Evolutionary conservation across 441 rosid genomes (phyloP).

Genomic region (Daphne laureola): DNA sequence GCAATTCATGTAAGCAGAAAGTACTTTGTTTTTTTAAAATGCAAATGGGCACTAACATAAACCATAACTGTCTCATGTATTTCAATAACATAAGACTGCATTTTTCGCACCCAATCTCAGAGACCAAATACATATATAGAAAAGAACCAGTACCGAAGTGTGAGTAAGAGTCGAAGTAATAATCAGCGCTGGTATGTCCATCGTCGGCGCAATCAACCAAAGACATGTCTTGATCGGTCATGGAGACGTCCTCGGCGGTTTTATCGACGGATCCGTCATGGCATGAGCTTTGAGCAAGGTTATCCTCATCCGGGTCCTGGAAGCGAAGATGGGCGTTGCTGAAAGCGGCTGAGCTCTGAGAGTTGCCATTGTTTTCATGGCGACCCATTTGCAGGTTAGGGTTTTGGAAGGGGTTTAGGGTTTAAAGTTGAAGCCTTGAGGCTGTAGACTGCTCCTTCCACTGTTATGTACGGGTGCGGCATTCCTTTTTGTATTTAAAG

Average conservation of each 20-base stretch:
- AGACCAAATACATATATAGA: background rate
- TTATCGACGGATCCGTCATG: constrained; percentile 36
- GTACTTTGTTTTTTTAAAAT: too few relatives aligned
- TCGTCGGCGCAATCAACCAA: constrained; percentile 27
- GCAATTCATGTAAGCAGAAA: too few relatives aligned
- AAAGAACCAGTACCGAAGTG: constrained; percentile 56
- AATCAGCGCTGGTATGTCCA: constrained; percentile 79
- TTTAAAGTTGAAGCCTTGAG: background rate
- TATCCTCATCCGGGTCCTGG: constrained; percentile 32
- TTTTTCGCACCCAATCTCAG: too few relatives aligned
- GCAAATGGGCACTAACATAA: too few relatives aligned
- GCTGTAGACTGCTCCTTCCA: too few relatives aligned
- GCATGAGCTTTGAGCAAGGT: constrained; percentile 28
- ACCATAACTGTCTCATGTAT: too few relatives aligned
- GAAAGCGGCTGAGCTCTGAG: constrained; percentile 22
- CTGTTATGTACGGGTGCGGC: background rate
- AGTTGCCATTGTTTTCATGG: constrained; percentile 28
- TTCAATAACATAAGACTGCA: background rate
- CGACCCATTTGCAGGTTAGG: constrained; percentile 43
- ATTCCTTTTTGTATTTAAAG: background rate
- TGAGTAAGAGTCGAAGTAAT: constrained; percentile 89
- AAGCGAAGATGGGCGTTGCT: constrained; percentile 28
- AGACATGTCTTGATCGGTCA: constrained; percentile 43
- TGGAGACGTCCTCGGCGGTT: constrained; percentile 39
- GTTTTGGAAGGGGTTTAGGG: constrained; percentile 23